Evolutionary conservation across 306 rosid genomes (phyloP).

Genomic region (Calophaca sinica): DNA sequence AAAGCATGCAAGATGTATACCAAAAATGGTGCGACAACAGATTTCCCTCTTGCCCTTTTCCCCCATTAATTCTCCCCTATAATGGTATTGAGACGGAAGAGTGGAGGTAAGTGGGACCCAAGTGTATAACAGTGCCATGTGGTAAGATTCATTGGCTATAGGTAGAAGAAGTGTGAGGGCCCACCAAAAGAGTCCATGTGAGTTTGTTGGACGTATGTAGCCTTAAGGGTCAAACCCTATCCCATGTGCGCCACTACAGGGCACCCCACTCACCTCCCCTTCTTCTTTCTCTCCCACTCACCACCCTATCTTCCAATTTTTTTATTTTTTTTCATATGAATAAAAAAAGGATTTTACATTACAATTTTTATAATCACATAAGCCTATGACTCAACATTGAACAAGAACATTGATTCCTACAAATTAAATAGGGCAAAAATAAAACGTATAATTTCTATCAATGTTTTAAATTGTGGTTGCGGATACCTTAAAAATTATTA

Average conservation of each 20-base stretch:
- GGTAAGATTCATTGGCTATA: conserved; percentile 62
- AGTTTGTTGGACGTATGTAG: background rate
- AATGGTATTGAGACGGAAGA: conserved; percentile 6
- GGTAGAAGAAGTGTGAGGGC: conserved; percentile 46
- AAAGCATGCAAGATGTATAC: conserved; percentile 4
- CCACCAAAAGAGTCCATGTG: conserved; percentile 70
- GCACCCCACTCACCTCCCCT: conserved; percentile 64
- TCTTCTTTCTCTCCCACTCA: too few species aligned
- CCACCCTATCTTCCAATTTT: too few species aligned
- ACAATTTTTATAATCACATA: background rate
- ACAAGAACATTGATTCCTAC: conserved; percentile 30
- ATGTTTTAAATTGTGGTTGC: too few species aligned
- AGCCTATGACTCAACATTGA: background rate
- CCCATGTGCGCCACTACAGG: conserved; percentile 94
- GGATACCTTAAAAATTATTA: too few species aligned
- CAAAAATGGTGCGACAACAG: conserved; percentile 28
- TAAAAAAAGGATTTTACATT: background rate
- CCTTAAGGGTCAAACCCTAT: conserved; percentile 68
- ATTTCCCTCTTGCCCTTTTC: background rate
- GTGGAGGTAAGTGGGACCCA: conserved; percentile 57
- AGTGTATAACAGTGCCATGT: conserved; percentile 57
- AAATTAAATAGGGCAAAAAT: too few species aligned
- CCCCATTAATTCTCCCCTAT: background rate
- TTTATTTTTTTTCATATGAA: background rate
- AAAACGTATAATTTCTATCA: too few species aligned